These are phyloP conservation scores for Cyclotella distinguenda DNA, from an alignment of 108 stramenopile species.

Conservation along the genomic window DNA sequence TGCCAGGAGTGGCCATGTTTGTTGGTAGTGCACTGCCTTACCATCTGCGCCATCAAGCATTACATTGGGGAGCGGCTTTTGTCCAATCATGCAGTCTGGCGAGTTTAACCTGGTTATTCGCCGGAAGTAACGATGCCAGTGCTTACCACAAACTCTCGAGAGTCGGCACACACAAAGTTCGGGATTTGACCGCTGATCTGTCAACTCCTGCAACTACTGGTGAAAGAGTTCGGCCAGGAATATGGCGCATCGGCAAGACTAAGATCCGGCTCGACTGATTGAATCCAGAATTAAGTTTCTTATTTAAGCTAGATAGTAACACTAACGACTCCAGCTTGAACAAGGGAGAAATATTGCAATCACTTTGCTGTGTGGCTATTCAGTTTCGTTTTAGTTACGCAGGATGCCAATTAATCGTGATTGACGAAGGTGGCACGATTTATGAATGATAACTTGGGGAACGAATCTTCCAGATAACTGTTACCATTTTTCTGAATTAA, in stretches of 20 bases:
- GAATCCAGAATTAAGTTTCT: background rate
- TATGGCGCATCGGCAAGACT: constrained; percentile 43
- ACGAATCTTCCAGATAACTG: constrained; percentile 36
- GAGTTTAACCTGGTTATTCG: constrained; percentile 73
- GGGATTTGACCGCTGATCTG: constrained; percentile 31
- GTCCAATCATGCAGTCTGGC: constrained; percentile 63
- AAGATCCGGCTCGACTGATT: constrained; percentile 39
- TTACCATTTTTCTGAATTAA: constrained; percentile 39
- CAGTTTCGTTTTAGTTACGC: background rate
- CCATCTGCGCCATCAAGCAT: constrained; percentile 67
- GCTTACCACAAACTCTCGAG: constrained; percentile 64
- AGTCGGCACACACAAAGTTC: constrained; percentile 21
- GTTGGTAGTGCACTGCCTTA: constrained; percentile 58
- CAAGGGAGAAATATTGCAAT: background rate
- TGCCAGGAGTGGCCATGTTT: constrained; percentile 69
- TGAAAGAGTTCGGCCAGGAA: constrained; percentile 7
- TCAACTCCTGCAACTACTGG: constrained; percentile 2
- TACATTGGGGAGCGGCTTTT: constrained; percentile 58
- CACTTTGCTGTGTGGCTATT: background rate
- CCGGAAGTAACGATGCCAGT: constrained; percentile 57
- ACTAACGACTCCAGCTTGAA: background rate
- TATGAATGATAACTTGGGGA: constrained; percentile 51
- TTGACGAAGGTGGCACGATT: constrained; percentile 21
- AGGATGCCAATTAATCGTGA: background rate
- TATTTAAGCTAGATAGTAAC: background rate